Base-by-base conservation (phyloP, 208 protist species). In the Crithidia expoeki region DNA sequence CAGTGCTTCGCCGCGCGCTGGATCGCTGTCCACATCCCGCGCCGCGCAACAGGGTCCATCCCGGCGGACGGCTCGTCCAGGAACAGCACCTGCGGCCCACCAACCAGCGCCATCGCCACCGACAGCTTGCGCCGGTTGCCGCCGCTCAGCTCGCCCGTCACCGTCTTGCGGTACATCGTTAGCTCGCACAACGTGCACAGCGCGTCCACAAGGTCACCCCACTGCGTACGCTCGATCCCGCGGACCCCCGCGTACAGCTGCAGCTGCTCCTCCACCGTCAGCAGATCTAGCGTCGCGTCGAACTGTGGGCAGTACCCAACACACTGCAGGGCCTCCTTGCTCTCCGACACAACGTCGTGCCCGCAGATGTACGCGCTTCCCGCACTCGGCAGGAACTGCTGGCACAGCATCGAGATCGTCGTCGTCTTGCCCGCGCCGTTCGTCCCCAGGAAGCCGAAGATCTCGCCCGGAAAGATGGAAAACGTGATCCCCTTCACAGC, bases 301-400 rank as follows among this genome's bases (percentile, higher is more conserved):
- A 98, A 98, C 82, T 99, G 97, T 49, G 97, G 97, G 82, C 97
- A 99, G 58, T 98, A 96, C 25, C 98, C 98, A 50, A 98, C 89
- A 62, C 62, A 88, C 59, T 58, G 83, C 38, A 89, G 68, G 14
- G 85, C 85, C 36, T 83, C 77, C 16, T 38, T 32, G 60, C 16
- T 88, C 23, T 61, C 42, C 27, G 84, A 72, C n/a, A 86, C 79
- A 3, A 25, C 17, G 33, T 79, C 58, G 27, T 83, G 50, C 27
- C 85, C 84, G 38, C 79, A 80, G 30, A 92, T 72, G 55, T 47
- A 66, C 10, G 76, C 88, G 30, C 64, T 58, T 16, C 92, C 92
- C 68, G 68, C 75, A 9, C 88, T 94, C 28, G 89, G 76, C 32
- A 75, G 64, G 55, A 90, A 76, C 64, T 93, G 81, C 59, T 93